A percentile compares a stretch with the other conserved stretches of the same genome.
Evolutionary conservation across 768 basidiomycete genomes (phyloP).

Genomic region (Russula sp.): DNA sequence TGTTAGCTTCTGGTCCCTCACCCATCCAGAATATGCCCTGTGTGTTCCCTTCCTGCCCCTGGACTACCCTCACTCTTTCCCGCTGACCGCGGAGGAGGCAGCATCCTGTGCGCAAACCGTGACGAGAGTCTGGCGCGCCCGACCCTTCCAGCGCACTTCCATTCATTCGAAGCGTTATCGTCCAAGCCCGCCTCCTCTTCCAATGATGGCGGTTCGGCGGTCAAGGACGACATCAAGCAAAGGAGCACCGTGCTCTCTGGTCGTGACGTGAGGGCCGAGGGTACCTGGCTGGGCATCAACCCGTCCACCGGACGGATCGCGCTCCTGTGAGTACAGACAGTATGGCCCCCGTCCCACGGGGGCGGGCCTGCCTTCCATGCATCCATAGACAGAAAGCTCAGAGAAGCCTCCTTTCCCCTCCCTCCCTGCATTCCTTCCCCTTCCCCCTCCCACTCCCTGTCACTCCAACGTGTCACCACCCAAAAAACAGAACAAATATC

Average conservation of each 20-base stretch:
- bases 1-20: constrained; percentile 68
- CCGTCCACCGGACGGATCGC: constrained; percentile 55
- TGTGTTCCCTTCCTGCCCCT: constrained; percentile 33
- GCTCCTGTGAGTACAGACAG: constrained; percentile 48
- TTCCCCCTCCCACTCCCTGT: constrained; percentile 4
- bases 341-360: constrained; percentile 6
- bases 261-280: constrained; percentile 63
- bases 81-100: constrained; percentile 26
- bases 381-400: neutral
- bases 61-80: neutral
- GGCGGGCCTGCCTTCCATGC: constrained; percentile 2
- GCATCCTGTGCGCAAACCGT: constrained; percentile 68
- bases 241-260: constrained; percentile 56
- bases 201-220: constrained; percentile 9
- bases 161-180: constrained; percentile 41
- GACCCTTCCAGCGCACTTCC: constrained; percentile 58
- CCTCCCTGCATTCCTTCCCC: no score
- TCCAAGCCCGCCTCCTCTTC: neutral
- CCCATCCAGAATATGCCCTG: constrained; percentile 74
- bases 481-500: constrained; percentile 77
- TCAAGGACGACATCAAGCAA: constrained; percentile 19
- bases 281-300: constrained; percentile 76
- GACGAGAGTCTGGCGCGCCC: constrained; percentile 68
- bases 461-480: neutral
- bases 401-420: constrained; percentile 5